A percentile compares a stretch with the other conserved stretches of the same genome.
Evolutionary conservation across 148 eudicot genomes (phyloP).

Genomic region (Vaccinium darrowii): DNA sequence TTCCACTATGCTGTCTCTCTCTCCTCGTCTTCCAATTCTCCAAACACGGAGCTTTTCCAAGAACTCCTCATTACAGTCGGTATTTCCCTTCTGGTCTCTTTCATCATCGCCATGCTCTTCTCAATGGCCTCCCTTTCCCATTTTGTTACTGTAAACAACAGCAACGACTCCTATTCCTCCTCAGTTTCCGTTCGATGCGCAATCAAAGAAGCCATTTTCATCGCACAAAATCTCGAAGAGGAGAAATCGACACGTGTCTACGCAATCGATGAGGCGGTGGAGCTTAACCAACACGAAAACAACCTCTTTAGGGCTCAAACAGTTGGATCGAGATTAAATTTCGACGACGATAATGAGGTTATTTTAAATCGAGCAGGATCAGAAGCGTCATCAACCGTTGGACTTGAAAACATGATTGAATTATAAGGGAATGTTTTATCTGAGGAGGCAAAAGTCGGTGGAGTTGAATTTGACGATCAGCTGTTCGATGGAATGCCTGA

Average conservation of each 20-base stretch:
- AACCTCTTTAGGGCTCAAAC: not conserved
- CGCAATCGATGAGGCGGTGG: constrained; percentile 9
- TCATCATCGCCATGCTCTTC: constrained; percentile 10
- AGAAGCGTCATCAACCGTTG: not conserved
- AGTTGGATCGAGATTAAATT: no score
- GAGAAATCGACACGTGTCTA: constrained; percentile 19
- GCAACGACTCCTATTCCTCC: not conserved
- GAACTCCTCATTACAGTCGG: constrained; percentile 13
- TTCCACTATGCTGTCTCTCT: not conserved
- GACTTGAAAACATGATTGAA: not conserved
- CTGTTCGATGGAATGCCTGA: constrained; percentile 13
- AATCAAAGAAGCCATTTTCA: not conserved
- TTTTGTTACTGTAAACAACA: not conserved
- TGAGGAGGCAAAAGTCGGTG: constrained; percentile 16
- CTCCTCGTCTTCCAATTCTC: not conserved
- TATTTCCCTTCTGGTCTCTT: constrained; percentile 7
- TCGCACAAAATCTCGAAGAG: constrained; percentile 2
- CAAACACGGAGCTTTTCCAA: constrained; percentile 13
- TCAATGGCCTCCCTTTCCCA: not conserved
- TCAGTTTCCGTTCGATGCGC: constrained; percentile 5
- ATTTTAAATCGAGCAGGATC: not conserved
- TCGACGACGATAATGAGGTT: not conserved
- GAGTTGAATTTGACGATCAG: constrained; percentile 6
- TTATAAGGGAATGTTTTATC: not conserved
- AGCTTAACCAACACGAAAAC: not conserved